Conservation (phyloP, 331 rosid genomes). For the Acacia pycnantha region DNA sequence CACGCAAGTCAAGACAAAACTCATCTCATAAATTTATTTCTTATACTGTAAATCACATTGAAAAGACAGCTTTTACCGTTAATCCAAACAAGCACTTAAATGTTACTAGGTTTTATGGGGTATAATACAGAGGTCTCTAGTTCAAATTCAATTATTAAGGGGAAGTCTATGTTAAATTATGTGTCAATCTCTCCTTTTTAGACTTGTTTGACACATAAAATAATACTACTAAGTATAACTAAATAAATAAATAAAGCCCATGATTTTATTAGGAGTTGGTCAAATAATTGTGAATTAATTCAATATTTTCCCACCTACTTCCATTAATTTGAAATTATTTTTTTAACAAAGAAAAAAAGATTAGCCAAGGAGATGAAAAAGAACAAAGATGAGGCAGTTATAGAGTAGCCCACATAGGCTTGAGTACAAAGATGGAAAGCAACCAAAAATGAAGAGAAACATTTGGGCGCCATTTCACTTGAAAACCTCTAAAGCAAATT, state of each 20-base stretch:
- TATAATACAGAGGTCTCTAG: neutral
- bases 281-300: neutral
- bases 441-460: conserved; percentile 24
- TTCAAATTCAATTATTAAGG: neutral
- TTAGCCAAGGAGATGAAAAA: conserved; percentile 21
- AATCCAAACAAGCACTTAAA: too few relatives aligned
- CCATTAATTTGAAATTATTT: neutral
- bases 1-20: too few relatives aligned
- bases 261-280: neutral
- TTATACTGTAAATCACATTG: too few relatives aligned
- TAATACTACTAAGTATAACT: neutral
- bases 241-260: neutral
- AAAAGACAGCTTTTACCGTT: too few relatives aligned
- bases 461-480: conserved; percentile 44
- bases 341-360: neutral
- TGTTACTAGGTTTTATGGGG: neutral
- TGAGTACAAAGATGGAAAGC: conserved; percentile 31
- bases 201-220: neutral
- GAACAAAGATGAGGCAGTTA: neutral
- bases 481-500: conserved; percentile 1
- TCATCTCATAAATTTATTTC: too few relatives aligned
- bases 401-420: conserved; percentile 9
- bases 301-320: conserved; percentile 8
- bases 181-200: neutral
- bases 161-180: neutral